Base-by-base conservation (phyloP, 176 grass and related monocot genomes). In the Zizania latifolia region DNA sequence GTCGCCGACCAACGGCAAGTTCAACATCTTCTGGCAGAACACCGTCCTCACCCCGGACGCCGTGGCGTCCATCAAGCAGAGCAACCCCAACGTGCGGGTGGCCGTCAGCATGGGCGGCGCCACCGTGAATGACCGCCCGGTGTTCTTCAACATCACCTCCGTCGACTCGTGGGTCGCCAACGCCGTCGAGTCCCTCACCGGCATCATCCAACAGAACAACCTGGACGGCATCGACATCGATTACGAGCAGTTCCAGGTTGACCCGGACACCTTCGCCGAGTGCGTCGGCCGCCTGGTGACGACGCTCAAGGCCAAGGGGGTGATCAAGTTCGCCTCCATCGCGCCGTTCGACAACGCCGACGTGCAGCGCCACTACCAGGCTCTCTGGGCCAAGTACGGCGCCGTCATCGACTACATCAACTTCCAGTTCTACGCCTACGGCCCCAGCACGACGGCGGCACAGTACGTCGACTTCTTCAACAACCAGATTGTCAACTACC, bases 341-440 rank as follows among this genome's bases (percentile, higher is more conserved):
- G 90, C 90, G 24, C 88, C 94, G 17, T 97, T 32, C 43, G 86
- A 46, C 29, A 56, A 89, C 51, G 77, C 62, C 15, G 58, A 53
- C 7, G 83, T 97, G 44, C 90, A 93, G 76, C 75, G 69, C 44
- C 82, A 93, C 45, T 93, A 97, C 79, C 26, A 77, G 72, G 86
- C 88, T 0, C 70, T 97, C 7, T 93, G 90, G 90, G 12, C 34
- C 0, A 77, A 38, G 61, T 85, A 89, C 27, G 77, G 62, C 0
- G 9, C 26, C 10, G 90, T 41, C 26, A 78, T 97, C 14, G 94
- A 97, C 87, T 91, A 93, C 38, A 43, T 91, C 36, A 93, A 97
- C 83, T 97, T 97, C 88, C 86, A 97, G 80, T 97, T 97, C 86
- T 93, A 93, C 43, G 94, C 38, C 3, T 97, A 93, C 32, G 33